Conservation (phyloP, 169 alveolate species). For the Miamiensis avidus region DNA sequence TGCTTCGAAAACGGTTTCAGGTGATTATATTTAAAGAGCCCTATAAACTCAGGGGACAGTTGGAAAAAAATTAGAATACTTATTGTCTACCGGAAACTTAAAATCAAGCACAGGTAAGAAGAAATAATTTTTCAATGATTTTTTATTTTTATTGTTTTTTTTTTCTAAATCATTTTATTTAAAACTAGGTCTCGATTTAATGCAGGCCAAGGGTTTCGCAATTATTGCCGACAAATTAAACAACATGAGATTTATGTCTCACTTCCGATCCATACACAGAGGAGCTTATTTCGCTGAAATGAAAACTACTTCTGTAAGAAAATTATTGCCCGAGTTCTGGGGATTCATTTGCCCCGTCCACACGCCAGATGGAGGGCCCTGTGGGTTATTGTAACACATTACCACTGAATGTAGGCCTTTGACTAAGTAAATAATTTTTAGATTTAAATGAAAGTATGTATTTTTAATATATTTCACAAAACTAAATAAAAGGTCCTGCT, state of each 20-base stretch:
- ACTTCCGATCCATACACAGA: slow-evolving; percentile 99
- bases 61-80: slow-evolving; percentile 91
- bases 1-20: slow-evolving; percentile 60
- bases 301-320: slow-evolving; percentile 97
- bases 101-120: slow-evolving; percentile 43
- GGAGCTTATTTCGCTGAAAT: slow-evolving; percentile 98
- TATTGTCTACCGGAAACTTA: slow-evolving; percentile 97
- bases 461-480: not conserved
- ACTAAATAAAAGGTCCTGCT: slow-evolving; percentile 2
- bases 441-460: slow-evolving; percentile 6
- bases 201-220: slow-evolving; percentile 97
- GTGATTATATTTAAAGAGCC: slow-evolving; percentile 60
- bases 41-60: slow-evolving; percentile 67
- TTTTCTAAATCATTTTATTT: slow-evolving; percentile 48
- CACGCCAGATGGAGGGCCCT: slow-evolving; percentile 99
- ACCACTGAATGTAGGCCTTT: slow-evolving; percentile 88
- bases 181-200: slow-evolving; percentile 73
- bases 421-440: slow-evolving; percentile 28
- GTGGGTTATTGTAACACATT: slow-evolving; percentile 98
- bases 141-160: not conserved
- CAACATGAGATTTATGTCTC: slow-evolving; percentile 95
- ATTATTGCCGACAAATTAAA: slow-evolving; percentile 98
- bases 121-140: not conserved
- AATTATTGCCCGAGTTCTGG: slow-evolving; percentile 99
- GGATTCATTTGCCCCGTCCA: slow-evolving; percentile 99